phyloP scores from a whole-genome alignment of 306 rosid genomes.

The Trifolium fragiferum region DNA sequence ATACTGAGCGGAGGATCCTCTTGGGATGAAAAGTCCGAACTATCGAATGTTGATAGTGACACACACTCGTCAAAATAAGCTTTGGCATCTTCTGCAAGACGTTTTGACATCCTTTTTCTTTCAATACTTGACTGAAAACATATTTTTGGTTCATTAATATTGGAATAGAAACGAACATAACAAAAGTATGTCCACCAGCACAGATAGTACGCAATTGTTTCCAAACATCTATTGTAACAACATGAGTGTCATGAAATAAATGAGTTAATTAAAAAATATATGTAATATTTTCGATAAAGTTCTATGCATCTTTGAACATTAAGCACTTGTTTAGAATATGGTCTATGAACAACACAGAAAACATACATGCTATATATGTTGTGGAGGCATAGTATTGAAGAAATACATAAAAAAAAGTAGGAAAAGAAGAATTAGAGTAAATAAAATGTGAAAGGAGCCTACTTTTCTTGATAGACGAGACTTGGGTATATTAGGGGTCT shows the following conservation, averaged over 20 bases:
- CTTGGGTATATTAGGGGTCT: constrained; percentile 64
- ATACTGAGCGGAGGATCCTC: constrained; percentile 72
- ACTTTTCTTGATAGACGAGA: constrained; percentile 77
- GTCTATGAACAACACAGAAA: not conserved
- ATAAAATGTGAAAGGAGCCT: constrained; percentile 31
- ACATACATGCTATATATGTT: not conserved
- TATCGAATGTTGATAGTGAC: constrained; percentile 89
- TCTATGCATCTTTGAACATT: constrained; percentile 8
- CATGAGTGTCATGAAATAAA: constrained; percentile 4
- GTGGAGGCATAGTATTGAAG: constrained; percentile 26
- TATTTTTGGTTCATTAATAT: constrained; percentile 29
- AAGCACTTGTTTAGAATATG: not conserved
- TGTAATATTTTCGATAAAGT: constrained; percentile 4
- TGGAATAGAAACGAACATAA: constrained; percentile 20
- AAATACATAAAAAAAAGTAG: not conserved
- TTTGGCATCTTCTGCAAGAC: constrained; percentile 89
- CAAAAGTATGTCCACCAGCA: constrained; percentile 20
- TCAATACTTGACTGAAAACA: constrained; percentile 82
- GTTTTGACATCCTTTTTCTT: constrained; percentile 87
- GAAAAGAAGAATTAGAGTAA: too few relatives aligned
- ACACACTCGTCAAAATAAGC: constrained; percentile 94
- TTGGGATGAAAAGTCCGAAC: constrained; percentile 92
- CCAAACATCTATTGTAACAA: constrained; percentile 22
- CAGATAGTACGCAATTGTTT: constrained; percentile 14
- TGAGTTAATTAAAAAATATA: not conserved